Conservation (phyloP, 352 stramenopile species). For the Pythium graminicola region DNA sequence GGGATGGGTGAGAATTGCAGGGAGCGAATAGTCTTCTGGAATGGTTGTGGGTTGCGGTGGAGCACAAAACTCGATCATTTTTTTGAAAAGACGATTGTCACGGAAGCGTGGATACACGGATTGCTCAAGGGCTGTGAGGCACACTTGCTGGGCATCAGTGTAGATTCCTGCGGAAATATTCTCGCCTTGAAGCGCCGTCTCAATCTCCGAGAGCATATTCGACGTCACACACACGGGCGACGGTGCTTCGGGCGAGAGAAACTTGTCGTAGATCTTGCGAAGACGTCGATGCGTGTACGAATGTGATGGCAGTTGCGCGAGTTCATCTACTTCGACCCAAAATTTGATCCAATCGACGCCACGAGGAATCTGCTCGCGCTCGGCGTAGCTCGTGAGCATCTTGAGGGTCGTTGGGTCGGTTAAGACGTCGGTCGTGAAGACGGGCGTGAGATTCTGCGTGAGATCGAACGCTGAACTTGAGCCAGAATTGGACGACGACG, state of each 20-base stretch:
- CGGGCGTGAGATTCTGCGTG: conserved; percentile 61
- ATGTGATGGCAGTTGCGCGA: conserved; percentile 63
- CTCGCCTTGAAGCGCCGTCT: conserved; percentile 47
- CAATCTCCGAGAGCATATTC: conserved; percentile 64
- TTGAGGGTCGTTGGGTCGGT: conserved; percentile 66
- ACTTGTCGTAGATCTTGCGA: conserved; percentile 85
- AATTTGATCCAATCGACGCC: conserved; percentile 65
- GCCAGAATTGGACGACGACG: conserved; percentile 1
- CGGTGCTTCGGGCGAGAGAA: conserved; percentile 57
- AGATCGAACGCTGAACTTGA: conserved; percentile 36
- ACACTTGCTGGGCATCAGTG: conserved; percentile 54
- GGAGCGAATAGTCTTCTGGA: conserved; percentile 53
- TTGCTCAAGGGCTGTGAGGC: conserved; percentile 56
- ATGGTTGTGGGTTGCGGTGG: conserved; percentile 19
- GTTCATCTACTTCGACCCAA: conserved; percentile 76
- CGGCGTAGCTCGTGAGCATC: conserved; percentile 58
- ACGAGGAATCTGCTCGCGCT: conserved; percentile 46
- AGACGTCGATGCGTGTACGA: conserved; percentile 76
- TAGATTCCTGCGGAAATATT: conserved; percentile 74
- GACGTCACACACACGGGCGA: conserved; percentile 70
- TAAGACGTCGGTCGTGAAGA: conserved; percentile 78
- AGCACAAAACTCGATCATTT: conserved; percentile 72
- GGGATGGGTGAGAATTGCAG: conserved; percentile 57
- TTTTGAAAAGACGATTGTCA: conserved; percentile 66
- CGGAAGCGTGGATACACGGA: conserved; percentile 72